These are phyloP conservation scores for Populus tomentosa DNA, from an alignment of 441 rosid genomes.

Conservation along the genomic window DNA sequence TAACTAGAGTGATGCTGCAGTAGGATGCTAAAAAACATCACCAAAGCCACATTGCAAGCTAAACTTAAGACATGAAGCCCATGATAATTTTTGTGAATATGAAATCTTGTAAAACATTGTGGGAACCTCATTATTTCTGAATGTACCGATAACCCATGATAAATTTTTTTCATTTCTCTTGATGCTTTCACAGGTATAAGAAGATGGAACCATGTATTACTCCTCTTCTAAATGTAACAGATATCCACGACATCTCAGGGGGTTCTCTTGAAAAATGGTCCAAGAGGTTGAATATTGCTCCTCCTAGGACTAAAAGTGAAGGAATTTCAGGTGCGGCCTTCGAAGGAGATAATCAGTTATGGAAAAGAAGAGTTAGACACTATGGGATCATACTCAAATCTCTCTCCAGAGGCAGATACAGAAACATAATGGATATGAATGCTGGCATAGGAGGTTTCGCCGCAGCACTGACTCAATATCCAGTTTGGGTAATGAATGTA, in stretches of 20 bases:
- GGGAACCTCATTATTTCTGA: background rate
- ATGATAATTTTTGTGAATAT: no score
- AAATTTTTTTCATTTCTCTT: background rate
- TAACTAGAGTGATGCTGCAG: background rate
- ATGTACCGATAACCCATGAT: background rate
- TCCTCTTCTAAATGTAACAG: slow-evolving; percentile 37
- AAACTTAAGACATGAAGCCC: background rate
- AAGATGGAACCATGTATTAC: slow-evolving; percentile 55
- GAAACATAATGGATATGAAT: slow-evolving; percentile 70
- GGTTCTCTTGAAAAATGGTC: slow-evolving; percentile 46
- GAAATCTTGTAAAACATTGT: background rate
- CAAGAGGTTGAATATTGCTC: slow-evolving; percentile 38
- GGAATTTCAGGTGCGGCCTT: slow-evolving; percentile 31
- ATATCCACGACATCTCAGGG: slow-evolving; percentile 29
- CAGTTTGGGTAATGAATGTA: slow-evolving; percentile 71
- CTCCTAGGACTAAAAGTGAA: slow-evolving; percentile 35
- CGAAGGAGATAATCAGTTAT: slow-evolving; percentile 33
- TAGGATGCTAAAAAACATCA: background rate
- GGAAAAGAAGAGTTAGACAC: slow-evolving; percentile 39
- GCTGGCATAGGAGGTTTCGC: slow-evolving; percentile 58
- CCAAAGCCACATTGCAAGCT: no score
- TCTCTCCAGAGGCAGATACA: slow-evolving; percentile 34
- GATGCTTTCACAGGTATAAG: slow-evolving; percentile 33
- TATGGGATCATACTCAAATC: slow-evolving; percentile 44
- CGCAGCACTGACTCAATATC: slow-evolving; percentile 45